Conservation (phyloP, 108 stramenopile species). For the Cyclotella distinguenda region DNA sequence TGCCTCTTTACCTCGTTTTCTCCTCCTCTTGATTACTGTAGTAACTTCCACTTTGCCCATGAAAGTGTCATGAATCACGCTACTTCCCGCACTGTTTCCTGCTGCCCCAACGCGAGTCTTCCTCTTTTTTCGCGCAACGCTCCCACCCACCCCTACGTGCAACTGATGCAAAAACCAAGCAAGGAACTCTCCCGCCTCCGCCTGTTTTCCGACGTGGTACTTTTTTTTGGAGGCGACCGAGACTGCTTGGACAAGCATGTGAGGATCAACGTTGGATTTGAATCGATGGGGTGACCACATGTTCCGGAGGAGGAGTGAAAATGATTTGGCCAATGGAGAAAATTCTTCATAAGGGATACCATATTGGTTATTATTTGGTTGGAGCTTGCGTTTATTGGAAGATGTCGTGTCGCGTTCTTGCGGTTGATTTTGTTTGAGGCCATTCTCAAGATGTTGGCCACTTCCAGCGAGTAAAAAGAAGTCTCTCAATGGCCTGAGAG, state of each 20-base stretch:
- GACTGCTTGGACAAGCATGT: conserved; percentile 93
- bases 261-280: conserved; percentile 93
- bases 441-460: neutral
- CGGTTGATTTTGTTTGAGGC: neutral
- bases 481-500: conserved; percentile 76
- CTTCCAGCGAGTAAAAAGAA: conserved; percentile 76
- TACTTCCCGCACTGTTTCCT: conserved; percentile 32
- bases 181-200: conserved; percentile 93
- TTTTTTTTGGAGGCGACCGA: conserved; percentile 79
- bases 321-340: conserved; percentile 63
- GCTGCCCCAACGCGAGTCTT: conserved; percentile 23
- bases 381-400: conserved; percentile 18
- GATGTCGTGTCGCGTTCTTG: neutral
- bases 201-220: conserved; percentile 85
- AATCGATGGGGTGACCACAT: conserved; percentile 94
- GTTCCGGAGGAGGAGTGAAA: conserved; percentile 92
- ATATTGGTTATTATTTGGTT: conserved; percentile 4
- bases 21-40: conserved; percentile 53
- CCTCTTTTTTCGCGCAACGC: conserved; percentile 35
- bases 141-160: conserved; percentile 84
- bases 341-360: conserved; percentile 32
- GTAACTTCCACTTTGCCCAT: conserved; percentile 90
- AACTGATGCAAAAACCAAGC: conserved; percentile 94
- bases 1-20: conserved; percentile 27
- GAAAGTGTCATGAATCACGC: conserved; percentile 89